Base-by-base conservation (phyloP, 2,329 filamentous ascomycete species). In the Neodidymelliopsis sp. region DNA sequence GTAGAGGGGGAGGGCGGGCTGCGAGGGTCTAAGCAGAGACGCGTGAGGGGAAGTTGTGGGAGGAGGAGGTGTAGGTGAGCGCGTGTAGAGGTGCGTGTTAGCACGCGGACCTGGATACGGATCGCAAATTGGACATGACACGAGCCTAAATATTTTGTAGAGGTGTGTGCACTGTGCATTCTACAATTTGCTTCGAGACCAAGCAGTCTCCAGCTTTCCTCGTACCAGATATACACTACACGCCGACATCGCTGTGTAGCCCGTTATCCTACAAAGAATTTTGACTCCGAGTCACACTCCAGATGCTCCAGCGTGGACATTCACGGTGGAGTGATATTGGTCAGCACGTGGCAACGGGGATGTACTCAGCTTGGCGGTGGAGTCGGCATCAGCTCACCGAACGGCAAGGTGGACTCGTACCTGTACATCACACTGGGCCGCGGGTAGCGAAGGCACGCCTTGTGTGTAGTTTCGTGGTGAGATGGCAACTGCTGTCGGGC, bases 261-360 rank as follows among this genome's bases (percentile, higher is more conserved):
- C n/a, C n/a, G n/a, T n/a, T n/a, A n/a, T n/a, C n/a, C 41, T 45
- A 45, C 40, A 40, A 44, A 30, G 18, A 30, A 40, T 23, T 45
- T 29, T 40, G 28, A 16, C 18, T n/a, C 18, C 29, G 29, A 50
- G 47, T 50, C 47, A 45, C 30, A 36, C 15, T 6, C 2, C 6
- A 19, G 9, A 15, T 20, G 18, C 16, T 34, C 19, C 13, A 31
- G 15, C 31, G 20, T 27, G 41, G 31, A 22, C 12, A 12, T 18
- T 6, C 16, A n/a, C 19, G 40, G 40, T 50, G 35, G 40, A 40
- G 35, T 50, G 47, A 45, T 27, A 40, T 45, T 36, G 43, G 40
- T 40, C 38, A 45, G 40, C 47, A 50, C 40, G 47, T 50, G 47
- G 40, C 47, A 11, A 50, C 25, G 40, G 47, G 40, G 35, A 36